Conservation (phyloP, 2,329 filamentous ascomycete species). For the Ceratocystis eucalypticola region DNA sequence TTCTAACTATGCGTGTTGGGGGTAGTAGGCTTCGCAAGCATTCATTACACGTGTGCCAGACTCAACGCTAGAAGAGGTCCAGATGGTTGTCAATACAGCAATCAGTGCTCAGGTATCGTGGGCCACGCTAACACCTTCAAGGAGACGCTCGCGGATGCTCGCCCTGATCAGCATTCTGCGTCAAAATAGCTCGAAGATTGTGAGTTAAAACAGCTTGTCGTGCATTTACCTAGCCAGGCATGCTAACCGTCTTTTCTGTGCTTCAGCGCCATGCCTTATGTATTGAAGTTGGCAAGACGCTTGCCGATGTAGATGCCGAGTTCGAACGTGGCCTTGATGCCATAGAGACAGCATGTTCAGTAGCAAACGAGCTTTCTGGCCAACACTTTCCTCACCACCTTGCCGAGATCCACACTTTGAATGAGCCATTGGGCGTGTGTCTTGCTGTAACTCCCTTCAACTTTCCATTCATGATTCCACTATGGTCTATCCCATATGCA, state of each 20-base stretch:
- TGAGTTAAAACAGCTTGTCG: conserved; percentile 5
- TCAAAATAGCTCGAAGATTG: conserved; percentile 15
- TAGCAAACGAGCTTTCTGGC: conserved; percentile 18
- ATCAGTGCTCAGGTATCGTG: conserved; percentile 17
- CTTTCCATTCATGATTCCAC: conserved; percentile 33
- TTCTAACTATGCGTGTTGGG: background rate
- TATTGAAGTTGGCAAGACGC: conserved; percentile 22
- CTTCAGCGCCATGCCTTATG: conserved; percentile 11
- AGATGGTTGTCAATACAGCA: conserved; percentile 19
- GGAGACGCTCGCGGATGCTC: conserved; percentile 12
- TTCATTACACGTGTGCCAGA: conserved; percentile 23
- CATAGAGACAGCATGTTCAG: conserved; percentile 20
- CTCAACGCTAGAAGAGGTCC: conserved; percentile 20
- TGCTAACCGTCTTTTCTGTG: background rate
- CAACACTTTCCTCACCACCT: conserved; percentile 7
- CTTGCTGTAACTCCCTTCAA: conserved; percentile 48
- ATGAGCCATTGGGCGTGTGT: conserved; percentile 36
- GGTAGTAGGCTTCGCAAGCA: conserved; percentile 19
- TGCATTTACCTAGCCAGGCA: background rate
- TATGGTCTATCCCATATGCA: conserved; percentile 36
- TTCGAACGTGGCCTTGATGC: conserved; percentile 22
- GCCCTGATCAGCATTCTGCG: conserved; percentile 8
- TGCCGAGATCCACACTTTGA: conserved; percentile 19
- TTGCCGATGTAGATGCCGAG: conserved; percentile 21
- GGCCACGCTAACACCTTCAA: conserved; percentile 7